Base-by-base conservation (phyloP, 179 eudicot species). In the Gypsophila paniculata region DNA sequence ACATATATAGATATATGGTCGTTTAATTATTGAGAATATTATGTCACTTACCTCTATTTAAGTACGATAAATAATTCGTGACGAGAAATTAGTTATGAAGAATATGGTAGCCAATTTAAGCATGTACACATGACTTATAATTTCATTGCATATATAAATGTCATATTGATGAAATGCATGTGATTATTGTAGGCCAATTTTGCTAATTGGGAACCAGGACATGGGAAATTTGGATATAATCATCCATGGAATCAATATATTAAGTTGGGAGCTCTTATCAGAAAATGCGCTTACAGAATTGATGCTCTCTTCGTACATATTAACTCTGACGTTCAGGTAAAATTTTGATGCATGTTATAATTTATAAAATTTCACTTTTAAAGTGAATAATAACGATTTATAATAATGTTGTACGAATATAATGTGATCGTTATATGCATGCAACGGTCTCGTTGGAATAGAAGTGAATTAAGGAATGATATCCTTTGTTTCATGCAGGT, bases 191-290 rank as follows among this genome's bases (percentile, higher is more conserved):
- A 89, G 96, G 89, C 80, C 7, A 88, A 90, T 68, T 85, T 86
- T 8, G 96, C 96, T 1, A 82, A 71, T 75, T 90, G 96, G 96
- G 90, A 90, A 68, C 91, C 90, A 5, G 54, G 88, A 8, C 90
- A 90, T 53, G 96, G 96, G 0, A 26, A 60, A 6, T 90, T 88
- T 55, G 72, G 81, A 49, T 88, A 75, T 69, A 76, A 80, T 0
- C 92, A 90, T 72, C 96, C 96, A 42, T 90, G 96, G 96, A 81
- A 74, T 15, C 83, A 86, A 48, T 90, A 90, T 63, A 62, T 81
- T 0, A 83, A 78, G 29, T 76, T 90, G 39, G 92, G 89, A 53
- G 69, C 73, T 10, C 69, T 79, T 0, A 75, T 80, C 12, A 77
- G 90, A 48, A 84, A 83, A 79, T 89, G 90, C 71, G 91, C 96